A percentile compares a stretch with the other conserved stretches of the same genome.
phyloP scores from a whole-genome alignment of 2,329 filamentous ascomycete genomes.

The Colletotrichum caudatum region DNA sequence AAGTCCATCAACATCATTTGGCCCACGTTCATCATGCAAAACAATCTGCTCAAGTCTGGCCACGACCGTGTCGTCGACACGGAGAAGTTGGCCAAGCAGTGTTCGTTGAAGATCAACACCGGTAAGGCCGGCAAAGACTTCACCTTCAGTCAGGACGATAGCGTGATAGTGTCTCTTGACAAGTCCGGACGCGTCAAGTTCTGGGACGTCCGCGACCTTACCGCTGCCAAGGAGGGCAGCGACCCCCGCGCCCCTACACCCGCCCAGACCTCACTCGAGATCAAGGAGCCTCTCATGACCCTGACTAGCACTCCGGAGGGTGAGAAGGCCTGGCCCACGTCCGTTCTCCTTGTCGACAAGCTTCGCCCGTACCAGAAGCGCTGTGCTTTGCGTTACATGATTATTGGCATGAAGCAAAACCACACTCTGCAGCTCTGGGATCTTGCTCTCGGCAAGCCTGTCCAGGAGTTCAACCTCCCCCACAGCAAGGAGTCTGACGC shows the following conservation, averaged over 20 bases:
- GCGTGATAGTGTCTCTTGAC: conserved; percentile 92
- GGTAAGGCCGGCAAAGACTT: conserved; percentile 99
- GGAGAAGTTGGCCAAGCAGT: conserved; percentile 87
- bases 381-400: conserved; percentile 90
- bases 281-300: conserved; percentile 88
- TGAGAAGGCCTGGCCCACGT: conserved; percentile 97
- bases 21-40: conserved; percentile 72
- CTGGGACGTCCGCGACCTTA: conserved; percentile 93
- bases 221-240: conserved; percentile 63
- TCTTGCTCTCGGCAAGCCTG: conserved; percentile 91
- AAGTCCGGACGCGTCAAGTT: conserved; percentile 97
- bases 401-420: conserved; percentile 99
- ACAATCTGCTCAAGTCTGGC: conserved; percentile 72
- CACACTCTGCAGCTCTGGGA: conserved; percentile 99
- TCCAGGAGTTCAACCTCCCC: conserved; percentile 96
- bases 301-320: conserved; percentile 86
- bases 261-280: conserved; percentile 73
- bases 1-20: conserved; percentile 95
- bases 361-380: conserved; percentile 91
- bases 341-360: conserved; percentile 96
- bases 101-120: conserved; percentile 92
- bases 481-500: conserved; percentile 96
- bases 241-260: conserved; percentile 65
- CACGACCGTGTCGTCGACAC: conserved; percentile 82
- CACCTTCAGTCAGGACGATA: conserved; percentile 96